These are phyloP conservation scores for Endothia cerciana DNA, from an alignment of 2,329 filamentous ascomycete genomes.

Conservation along the genomic window DNA sequence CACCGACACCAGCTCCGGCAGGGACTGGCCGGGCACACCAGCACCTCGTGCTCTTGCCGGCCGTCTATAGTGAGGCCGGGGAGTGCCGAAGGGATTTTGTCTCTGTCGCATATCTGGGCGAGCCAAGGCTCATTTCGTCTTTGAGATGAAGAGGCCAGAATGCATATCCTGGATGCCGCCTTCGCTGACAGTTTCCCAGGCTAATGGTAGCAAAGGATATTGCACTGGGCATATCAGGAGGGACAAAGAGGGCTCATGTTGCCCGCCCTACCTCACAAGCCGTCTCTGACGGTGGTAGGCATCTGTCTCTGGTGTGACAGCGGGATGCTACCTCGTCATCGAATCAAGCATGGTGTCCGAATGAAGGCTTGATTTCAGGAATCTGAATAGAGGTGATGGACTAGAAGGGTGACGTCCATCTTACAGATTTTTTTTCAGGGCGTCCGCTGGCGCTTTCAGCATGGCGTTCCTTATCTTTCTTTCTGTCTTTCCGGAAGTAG, in stretches of 20 bases:
- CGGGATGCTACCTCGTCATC: background rate
- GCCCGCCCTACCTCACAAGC: no score
- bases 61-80: background rate
- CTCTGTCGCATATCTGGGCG: background rate
- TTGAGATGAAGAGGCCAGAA: background rate
- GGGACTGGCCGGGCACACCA: conserved; percentile 11
- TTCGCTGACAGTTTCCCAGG: no score
- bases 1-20: conserved; percentile 1
- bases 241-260: no score
- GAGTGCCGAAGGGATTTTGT: background rate
- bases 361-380: background rate
- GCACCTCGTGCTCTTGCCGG: background rate
- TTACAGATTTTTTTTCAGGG: background rate
- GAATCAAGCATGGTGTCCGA: background rate
- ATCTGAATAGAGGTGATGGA: background rate
- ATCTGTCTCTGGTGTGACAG: no score
- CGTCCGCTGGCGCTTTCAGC: background rate
- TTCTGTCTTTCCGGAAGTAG: background rate
- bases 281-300: no score
- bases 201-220: no score
- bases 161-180: no score
- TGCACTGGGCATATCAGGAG: no score
- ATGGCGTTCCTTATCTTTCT: background rate
- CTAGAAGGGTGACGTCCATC: background rate
- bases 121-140: background rate